phyloP scores from a whole-genome alignment of 768 basidiomycete species.

The Psilocybe azurescens region DNA sequence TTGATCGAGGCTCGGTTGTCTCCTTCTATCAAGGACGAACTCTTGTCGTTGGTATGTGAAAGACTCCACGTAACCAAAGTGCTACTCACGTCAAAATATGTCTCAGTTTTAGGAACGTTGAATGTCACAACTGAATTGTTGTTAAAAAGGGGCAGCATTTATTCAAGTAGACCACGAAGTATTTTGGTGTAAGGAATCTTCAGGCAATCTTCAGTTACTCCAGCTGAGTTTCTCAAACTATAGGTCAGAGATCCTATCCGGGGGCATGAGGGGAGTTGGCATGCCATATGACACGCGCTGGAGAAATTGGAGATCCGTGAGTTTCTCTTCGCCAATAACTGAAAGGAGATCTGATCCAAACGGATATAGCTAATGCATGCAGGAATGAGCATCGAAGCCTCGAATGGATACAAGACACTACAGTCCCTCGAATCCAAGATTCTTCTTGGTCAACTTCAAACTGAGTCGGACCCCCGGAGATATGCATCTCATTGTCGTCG shows the following conservation, averaged over 20 bases:
- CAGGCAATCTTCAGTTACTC: too few relatives aligned
- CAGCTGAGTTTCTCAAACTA: background rate
- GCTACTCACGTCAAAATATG: background rate
- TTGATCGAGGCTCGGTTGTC: conserved; percentile 16
- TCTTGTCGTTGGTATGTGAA: conserved; percentile 17
- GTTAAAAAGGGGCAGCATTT: conserved; percentile 36
- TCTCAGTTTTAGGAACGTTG: conserved; percentile 25
- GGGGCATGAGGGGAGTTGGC: conserved; percentile 36
- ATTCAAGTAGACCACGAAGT: conserved; percentile 37
- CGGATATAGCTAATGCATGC: conserved; percentile 34
- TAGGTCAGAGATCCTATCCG: conserved; percentile 37
- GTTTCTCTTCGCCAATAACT: too few relatives aligned
- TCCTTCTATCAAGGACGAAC: conserved; percentile 23
- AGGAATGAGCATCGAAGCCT: conserved; percentile 30
- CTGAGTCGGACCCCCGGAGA: conserved; percentile 15
- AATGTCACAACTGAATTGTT: conserved; percentile 36
- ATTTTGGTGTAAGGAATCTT: conserved; percentile 32
- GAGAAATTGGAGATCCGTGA: conserved; percentile 38
- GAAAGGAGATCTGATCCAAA: too few relatives aligned
- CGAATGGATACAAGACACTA: conserved; percentile 26
- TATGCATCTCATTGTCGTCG: conserved; percentile 23
- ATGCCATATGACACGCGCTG: conserved; percentile 37
- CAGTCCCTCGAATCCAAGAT: conserved; percentile 30
- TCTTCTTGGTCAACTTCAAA: conserved; percentile 26
- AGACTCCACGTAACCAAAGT: background rate